These are phyloP conservation scores for Suhomyces bokatorum DNA, from an alignment of 1,139 yeast genomes.

Conservation along the genomic window DNA sequence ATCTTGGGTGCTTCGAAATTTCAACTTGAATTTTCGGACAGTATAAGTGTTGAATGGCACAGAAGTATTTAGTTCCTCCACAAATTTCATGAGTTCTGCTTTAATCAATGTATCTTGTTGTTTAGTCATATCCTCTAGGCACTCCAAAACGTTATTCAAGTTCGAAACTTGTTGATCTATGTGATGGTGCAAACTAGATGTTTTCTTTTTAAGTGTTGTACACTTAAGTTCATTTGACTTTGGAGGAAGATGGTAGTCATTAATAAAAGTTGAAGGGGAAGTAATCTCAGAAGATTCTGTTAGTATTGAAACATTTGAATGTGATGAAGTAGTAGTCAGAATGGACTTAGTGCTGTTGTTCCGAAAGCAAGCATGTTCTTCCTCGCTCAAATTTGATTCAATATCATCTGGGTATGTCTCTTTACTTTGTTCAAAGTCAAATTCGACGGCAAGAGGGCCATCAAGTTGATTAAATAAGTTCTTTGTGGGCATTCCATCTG, in stretches of 20 bases:
- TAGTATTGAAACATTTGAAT: slow-evolving; percentile 9
- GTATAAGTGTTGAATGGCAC: slow-evolving; percentile 17
- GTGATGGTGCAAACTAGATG: slow-evolving; percentile 12
- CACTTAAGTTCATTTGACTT: background rate
- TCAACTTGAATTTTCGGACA: slow-evolving; percentile 7
- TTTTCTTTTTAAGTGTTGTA: background rate
- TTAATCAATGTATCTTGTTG: slow-evolving; percentile 14
- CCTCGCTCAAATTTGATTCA: slow-evolving; percentile 4
- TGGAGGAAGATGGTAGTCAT: background rate
- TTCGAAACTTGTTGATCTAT: slow-evolving; percentile 13
- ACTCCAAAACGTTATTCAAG: slow-evolving; percentile 17
- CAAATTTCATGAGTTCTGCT: slow-evolving; percentile 7
- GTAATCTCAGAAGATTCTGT: slow-evolving; percentile 9
- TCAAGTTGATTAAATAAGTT: slow-evolving; percentile 12
- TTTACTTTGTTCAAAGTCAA: slow-evolving; percentile 8
- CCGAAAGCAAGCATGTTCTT: slow-evolving; percentile 9
- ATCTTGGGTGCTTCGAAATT: background rate
- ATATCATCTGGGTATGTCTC: slow-evolving; percentile 6
- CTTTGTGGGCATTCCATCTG: slow-evolving; percentile 10
- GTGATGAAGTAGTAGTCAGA: slow-evolving; percentile 12
- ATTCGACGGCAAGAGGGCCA: slow-evolving; percentile 5
- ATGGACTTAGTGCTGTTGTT: slow-evolving; percentile 18
- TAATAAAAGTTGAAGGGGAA: slow-evolving; percentile 2
- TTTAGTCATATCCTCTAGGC: slow-evolving; percentile 13
- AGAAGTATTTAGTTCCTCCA: slow-evolving; percentile 14